Evolutionary conservation across 108 stramenopile genomes (phyloP), one percentile per base, ranked within the genome.

Genomic region (Nannochloropsis salina): DNA sequence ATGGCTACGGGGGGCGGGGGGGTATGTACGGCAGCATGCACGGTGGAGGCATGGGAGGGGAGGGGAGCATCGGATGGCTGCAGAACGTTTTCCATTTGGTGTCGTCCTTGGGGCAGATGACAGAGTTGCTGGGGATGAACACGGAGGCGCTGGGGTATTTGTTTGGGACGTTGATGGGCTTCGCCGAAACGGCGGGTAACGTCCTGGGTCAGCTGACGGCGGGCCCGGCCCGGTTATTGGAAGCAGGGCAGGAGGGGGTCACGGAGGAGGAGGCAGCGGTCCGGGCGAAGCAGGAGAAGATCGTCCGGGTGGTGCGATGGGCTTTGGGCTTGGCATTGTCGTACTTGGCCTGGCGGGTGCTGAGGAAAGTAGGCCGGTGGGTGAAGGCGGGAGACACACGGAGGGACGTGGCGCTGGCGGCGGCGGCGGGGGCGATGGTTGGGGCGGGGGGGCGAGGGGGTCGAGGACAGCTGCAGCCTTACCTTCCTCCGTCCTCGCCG

Each of bases 91-190:
- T 41, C 41, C 8, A 81, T 6, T 31, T 81, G 81, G 81, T 81
- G 81, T 12, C 22, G 22, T 6, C 22, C 81, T 9, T 81, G 81
- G 81, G 41, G 81, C 81, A 81, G 40, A 81, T 81, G 81, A 41
- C 81, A 12, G 40, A 41, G 22, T 40, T 81, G 40, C 81, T 81
- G 81, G 81, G 81, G 81, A 81, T 81, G 81, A 81, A 81, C 31
- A 81, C 81, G 22, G 81, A 81, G 22, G 81, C 81, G 40, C 12
- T 81, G 0, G 81, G 81, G 81, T 40, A 81, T 40, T 40, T 81
- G 12, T 31, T 41, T 31, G 41, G 40, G 81, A 81, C 81, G 5
- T 3, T 81, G 5, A 81, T 81, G 81, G 81, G 81, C 81, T 74
- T 74, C 6, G 61, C 6, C 3, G 61, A 74, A 74, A 74, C 61